A percentile compares a stretch with the other conserved stretches of the same genome.
phyloP scores from a whole-genome alignment of 345 rosid species.

The Turnera subulata region DNA sequence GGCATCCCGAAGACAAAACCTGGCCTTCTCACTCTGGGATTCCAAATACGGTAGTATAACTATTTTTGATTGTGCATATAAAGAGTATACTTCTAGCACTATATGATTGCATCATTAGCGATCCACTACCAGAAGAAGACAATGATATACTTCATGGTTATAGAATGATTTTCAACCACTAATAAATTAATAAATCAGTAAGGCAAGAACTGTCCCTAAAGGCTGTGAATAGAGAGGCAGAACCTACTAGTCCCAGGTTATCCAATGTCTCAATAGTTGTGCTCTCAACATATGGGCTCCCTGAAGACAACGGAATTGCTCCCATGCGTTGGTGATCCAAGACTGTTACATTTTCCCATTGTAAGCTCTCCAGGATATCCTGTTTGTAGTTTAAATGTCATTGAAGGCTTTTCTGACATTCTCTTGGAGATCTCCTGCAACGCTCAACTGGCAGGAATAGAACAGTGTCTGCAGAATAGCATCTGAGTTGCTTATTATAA shows the following conservation, averaged over 20 bases:
- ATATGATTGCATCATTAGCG: too few relatives aligned
- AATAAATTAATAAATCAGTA: too few relatives aligned
- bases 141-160: too few relatives aligned
- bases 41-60: neutral
- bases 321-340: conserved; percentile 32
- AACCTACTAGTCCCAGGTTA: conserved; percentile 69
- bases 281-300: conserved; percentile 14
- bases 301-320: conserved; percentile 31
- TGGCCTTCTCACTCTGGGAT: conserved; percentile 53
- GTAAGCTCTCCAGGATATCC: conserved; percentile 31
- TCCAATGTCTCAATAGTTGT: conserved; percentile 22
- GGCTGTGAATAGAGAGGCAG: too few relatives aligned
- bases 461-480: conserved; percentile 69
- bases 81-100: neutral
- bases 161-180: too few relatives aligned
- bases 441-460: conserved; percentile 49
- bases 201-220: too few relatives aligned
- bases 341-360: conserved; percentile 12
- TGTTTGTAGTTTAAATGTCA: conserved; percentile 44
- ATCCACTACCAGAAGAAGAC: too few relatives aligned
- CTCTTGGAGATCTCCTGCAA: conserved; percentile 24
- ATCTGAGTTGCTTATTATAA: conserved; percentile 57
- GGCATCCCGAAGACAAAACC: conserved; percentile 56
- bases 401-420: conserved; percentile 38
- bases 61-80: neutral